Base-by-base conservation (phyloP, 2,329 filamentous ascomycete species). In the Ophiognomonia clavigignenti-juglandacearum region DNA sequence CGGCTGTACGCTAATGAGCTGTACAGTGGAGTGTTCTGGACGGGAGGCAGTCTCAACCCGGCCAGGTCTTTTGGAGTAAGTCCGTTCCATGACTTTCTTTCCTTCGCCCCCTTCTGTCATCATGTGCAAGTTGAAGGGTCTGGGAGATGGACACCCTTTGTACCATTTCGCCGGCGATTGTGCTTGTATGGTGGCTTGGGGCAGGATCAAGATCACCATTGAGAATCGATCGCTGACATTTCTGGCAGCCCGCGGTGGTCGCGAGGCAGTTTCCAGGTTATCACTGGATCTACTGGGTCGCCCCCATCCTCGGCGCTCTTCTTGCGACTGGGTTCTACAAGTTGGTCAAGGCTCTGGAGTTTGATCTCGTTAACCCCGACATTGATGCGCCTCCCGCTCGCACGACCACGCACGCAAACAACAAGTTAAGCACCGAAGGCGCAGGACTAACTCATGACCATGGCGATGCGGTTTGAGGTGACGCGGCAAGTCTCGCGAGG, bases 201-300 rank as follows among this genome's bases (percentile, higher is more conserved):
- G 26, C 26, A 13, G 26, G 13, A 13, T 31, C 11, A n/a, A 31
- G 16, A n/a, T 7, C 16, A 7, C 14, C 31, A n/a, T 8, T 34
- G 4, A 13, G 16, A 20, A 20, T 20, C 18, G 18, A 36, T 10
- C 23, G 13, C 27, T 41, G 19, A 41, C 27, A 6, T 9, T 18
- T n/a, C n/a, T n/a, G 9, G n/a, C 18, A 38, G 2, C 74, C 74
- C 7, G 71, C 67, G 22, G 68, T 72, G 19, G 59, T 73, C 32
- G 62, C 60, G 1, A 59, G 62, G 4, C 51, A 43, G 1, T 75
- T 77, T 55, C 60, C 64, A 1, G 55, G 57, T 14, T 74, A 77
- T 57, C 70, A 74, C 45, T 78, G 74, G 74, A 76, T 77, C 55
- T 78, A 75, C 62, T 77, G 73, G 70, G 54, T 80, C 10, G 77